These are phyloP conservation scores for Chaetomium olivaceum DNA, from an alignment of 2,329 filamentous ascomycete genomes.

Conservation along the genomic window DNA sequence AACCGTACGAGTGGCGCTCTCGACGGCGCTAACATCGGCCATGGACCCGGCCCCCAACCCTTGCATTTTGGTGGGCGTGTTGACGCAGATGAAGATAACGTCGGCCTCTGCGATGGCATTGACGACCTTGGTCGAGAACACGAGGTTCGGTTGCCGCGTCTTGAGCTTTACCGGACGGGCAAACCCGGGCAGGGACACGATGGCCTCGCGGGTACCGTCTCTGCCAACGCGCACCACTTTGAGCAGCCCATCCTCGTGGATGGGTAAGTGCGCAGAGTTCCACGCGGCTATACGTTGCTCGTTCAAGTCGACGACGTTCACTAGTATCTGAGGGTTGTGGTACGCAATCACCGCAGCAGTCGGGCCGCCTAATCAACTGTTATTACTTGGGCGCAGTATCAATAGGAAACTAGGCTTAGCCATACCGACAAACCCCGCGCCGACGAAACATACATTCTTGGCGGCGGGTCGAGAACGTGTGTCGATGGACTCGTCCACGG, in stretches of 20 bases:
- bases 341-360: conserved; percentile 61
- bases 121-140: conserved; percentile 58
- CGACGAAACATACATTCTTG: conserved; percentile 55
- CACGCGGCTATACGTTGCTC: conserved; percentile 55
- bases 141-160: conserved; percentile 53
- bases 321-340: conserved; percentile 57
- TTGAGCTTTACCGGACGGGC: conserved; percentile 30
- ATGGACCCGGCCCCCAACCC: conserved; percentile 59
- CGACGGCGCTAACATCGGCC: conserved; percentile 57
- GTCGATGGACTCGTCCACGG: conserved; percentile 9
- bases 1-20: conserved; percentile 55
- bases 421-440: conserved; percentile 61
- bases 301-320: conserved; percentile 61
- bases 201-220: conserved; percentile 40
- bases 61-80: conserved; percentile 61
- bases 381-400: not conserved
- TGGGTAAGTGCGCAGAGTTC: conserved; percentile 59
- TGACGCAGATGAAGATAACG: conserved; percentile 63
- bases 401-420: not conserved
- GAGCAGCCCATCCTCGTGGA: conserved; percentile 59
- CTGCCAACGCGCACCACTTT: conserved; percentile 53
- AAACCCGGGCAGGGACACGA: conserved; percentile 30
- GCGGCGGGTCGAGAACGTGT: conserved; percentile 16
- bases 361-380: conserved; percentile 50
- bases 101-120: conserved; percentile 55